phyloP scores from a whole-genome alignment of 2,329 filamentous ascomycete genomes.

The Colletotrichum truncatum region DNA sequence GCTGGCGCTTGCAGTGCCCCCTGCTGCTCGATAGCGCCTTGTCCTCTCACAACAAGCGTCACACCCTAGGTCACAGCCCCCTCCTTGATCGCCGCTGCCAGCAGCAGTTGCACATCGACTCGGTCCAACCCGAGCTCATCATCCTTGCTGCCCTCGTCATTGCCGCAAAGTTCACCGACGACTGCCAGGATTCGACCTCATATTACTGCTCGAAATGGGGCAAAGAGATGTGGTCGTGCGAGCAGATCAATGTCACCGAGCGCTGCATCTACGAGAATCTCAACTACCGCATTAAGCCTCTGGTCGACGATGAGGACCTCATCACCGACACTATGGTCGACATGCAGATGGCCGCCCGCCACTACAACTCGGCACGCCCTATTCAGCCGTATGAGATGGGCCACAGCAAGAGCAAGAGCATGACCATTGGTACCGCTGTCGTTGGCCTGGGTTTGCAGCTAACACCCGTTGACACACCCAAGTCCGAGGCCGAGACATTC shows the following conservation, averaged over 20 bases:
- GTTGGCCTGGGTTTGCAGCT: constrained; percentile 49
- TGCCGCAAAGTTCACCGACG: constrained; percentile 73
- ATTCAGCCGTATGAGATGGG: constrained; percentile 22
- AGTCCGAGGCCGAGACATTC: constrained; percentile 23
- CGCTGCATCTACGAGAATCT: constrained; percentile 71
- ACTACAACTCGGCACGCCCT: constrained; percentile 35
- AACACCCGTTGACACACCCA: constrained; percentile 50
- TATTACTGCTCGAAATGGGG: constrained; percentile 66
- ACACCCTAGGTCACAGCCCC: constrained; percentile 56
- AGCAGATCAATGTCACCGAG: constrained; percentile 72
- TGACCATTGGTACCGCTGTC: constrained; percentile 49
- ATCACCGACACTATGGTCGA: constrained; percentile 69
- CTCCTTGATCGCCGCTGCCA: constrained; percentile 35
- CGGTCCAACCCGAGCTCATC: constrained; percentile 69
- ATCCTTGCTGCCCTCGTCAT: constrained; percentile 70
- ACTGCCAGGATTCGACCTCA: constrained; percentile 61
- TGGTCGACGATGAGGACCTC: constrained; percentile 64
- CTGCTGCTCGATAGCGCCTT: constrained; percentile 41
- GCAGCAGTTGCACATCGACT: constrained; percentile 65
- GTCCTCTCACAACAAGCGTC: constrained; percentile 48
- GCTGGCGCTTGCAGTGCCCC: constrained; percentile 69
- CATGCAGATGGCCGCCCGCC: constrained; percentile 67
- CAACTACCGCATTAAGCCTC: constrained; percentile 69
- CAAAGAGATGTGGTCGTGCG: constrained; percentile 63
- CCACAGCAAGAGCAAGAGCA: constrained; percentile 46